phyloP scores from a whole-genome alignment of 768 basidiomycete genomes.

The Gloeopeniophorella convolvens region DNA sequence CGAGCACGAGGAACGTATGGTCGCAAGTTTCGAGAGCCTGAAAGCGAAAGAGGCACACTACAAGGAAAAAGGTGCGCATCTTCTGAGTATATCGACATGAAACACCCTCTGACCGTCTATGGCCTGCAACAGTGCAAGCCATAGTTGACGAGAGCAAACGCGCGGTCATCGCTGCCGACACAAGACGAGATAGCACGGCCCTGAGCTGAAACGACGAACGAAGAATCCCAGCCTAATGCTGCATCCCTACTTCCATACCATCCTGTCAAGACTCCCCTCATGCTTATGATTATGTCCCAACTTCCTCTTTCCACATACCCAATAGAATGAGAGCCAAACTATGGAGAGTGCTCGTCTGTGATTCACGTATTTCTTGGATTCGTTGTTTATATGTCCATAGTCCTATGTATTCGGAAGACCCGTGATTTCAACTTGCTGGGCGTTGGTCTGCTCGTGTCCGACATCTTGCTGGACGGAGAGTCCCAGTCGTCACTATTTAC shows the following conservation, averaged over 20 bases:
- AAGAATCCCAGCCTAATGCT: no score
- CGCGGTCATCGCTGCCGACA: conserved; percentile 39
- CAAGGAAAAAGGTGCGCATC: conserved; percentile 33
- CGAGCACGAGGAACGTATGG: conserved; percentile 36
- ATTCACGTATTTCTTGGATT: neutral
- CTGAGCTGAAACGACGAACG: conserved; percentile 15
- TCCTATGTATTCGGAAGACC: no score
- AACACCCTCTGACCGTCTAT: neutral
- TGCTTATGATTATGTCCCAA: neutral
- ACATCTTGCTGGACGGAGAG: no score
- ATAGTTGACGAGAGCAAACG: conserved; percentile 40
- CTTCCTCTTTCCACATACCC: conserved; percentile 2
- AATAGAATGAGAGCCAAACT: neutral
- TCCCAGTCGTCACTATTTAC: no score
- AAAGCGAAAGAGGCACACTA: conserved; percentile 38
- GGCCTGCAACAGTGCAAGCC: conserved; percentile 30
- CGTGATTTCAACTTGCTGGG: neutral
- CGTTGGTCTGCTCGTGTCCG: no score
- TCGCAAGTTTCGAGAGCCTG: conserved; percentile 33
- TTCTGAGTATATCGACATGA: neutral
- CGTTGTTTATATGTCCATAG: conserved; percentile 10
- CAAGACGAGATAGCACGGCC: conserved; percentile 33
- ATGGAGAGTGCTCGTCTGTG: neutral
- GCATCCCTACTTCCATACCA: neutral
- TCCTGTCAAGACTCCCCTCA: neutral